Conservation (phyloP, 345 rosid genomes). For the Fremontodendron californicum region DNA sequence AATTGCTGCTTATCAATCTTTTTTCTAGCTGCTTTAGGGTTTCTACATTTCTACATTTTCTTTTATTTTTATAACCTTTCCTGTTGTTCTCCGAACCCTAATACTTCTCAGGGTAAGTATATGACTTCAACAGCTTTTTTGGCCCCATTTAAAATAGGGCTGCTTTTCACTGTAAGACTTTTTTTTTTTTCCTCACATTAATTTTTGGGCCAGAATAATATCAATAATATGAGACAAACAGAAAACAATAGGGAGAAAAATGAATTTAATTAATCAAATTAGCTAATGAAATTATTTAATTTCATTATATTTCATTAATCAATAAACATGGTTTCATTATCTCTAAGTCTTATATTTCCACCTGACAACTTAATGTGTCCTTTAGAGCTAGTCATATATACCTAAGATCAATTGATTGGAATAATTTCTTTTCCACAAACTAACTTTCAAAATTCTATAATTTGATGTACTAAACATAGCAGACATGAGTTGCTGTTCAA, state of each 20-base stretch:
- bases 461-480: slow-evolving; percentile 32
- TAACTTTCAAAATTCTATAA: slow-evolving; percentile 34
- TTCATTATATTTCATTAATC: background rate
- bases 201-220: background rate
- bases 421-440: background rate
- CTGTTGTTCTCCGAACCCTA: background rate
- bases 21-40: background rate
- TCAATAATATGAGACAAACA: background rate
- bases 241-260: background rate
- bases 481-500: slow-evolving; percentile 29
- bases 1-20: background rate
- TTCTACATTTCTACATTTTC: background rate
- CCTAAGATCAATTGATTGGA: slow-evolving; percentile 16
- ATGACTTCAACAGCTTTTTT: background rate
- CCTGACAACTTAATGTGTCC: background rate
- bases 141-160: background rate
- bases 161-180: background rate
- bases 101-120: background rate
- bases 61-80: background rate
- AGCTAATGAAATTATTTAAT: background rate
- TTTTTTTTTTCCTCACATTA: background rate
- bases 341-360: background rate
- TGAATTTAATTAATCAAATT: background rate
- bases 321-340: background rate
- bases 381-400: slow-evolving; percentile 30